phyloP scores from a whole-genome alignment of 139 green algal species.

The Closterium sp. region DNA sequence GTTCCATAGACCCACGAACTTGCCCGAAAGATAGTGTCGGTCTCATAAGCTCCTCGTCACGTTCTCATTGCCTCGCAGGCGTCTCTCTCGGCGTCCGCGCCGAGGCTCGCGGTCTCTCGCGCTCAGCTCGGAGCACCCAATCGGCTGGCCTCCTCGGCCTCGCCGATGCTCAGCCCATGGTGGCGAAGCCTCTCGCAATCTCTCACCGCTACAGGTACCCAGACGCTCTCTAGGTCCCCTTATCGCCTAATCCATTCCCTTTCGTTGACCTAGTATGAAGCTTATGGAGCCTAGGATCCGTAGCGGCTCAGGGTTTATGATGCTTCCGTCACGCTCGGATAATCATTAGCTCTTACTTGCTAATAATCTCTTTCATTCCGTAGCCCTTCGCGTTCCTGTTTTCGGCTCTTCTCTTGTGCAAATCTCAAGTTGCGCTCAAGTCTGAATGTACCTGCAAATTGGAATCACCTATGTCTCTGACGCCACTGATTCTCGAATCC shows the following conservation, averaged over 20 bases:
- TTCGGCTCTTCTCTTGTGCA: too few relatives aligned
- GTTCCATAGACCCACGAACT: not conserved
- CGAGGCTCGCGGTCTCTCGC: not conserved
- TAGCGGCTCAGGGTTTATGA: not conserved
- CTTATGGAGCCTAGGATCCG: not conserved
- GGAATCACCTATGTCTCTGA: not conserved
- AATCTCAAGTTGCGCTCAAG: not conserved
- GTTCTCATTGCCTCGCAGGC: not conserved
- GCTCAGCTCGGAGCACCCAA: not conserved
- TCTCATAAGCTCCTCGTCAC: not conserved
- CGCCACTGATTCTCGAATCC: not conserved
- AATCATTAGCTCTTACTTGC: not conserved
- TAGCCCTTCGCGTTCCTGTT: not conserved
- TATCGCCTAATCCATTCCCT: not conserved
- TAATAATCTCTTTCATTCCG: not conserved
- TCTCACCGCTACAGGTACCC: not conserved
- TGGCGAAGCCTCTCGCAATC: not conserved
- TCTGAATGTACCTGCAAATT: too few relatives aligned
- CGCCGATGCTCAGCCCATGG: not conserved
- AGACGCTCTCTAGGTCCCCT: not conserved
- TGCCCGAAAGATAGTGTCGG: not conserved
- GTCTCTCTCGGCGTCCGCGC: not conserved
- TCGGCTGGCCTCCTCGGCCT: not conserved
- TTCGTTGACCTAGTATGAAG: not conserved
- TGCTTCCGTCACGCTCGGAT: not conserved